phyloP scores from a whole-genome alignment of 495 filamentous ascomycete species.

The Annulohypoxylon stygium region DNA sequence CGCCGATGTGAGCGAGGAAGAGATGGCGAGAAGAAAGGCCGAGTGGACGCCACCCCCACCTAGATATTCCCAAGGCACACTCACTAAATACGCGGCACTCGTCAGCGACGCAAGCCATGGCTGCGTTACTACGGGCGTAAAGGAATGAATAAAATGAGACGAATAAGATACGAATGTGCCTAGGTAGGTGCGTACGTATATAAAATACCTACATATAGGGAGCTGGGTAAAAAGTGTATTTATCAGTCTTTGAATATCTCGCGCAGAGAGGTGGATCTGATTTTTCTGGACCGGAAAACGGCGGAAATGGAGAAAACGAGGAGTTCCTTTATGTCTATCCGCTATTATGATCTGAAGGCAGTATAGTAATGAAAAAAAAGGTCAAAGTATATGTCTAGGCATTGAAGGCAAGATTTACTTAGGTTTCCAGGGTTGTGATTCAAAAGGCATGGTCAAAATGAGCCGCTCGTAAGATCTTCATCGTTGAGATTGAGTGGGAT shows the following conservation, averaged over 20 bases:
- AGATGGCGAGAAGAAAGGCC: conserved; percentile 73
- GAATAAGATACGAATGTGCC: neutral
- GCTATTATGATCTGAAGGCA: neutral
- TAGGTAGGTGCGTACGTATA: neutral
- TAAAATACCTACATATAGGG: neutral
- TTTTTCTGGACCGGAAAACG: conserved; percentile 3
- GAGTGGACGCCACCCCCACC: conserved; percentile 74
- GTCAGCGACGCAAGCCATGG: conserved; percentile 83
- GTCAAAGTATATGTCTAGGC: conserved; percentile 20
- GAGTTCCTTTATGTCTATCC: neutral
- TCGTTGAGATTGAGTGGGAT: conserved; percentile 15
- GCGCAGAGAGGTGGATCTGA: conserved; percentile 1
- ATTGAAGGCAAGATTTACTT: neutral
- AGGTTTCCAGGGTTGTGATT: conserved; percentile 1
- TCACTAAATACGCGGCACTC: conserved; percentile 79
- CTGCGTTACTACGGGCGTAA: conserved; percentile 77
- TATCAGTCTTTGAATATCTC: conserved; percentile 1
- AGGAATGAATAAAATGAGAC: neutral
- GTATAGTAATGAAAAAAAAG: conserved; percentile 11
- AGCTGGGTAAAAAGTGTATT: conserved; percentile 7
- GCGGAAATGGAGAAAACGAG: neutral
- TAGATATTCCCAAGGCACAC: conserved; percentile 78
- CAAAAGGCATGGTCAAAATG: neutral
- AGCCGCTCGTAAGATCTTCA: neutral
- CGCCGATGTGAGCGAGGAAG: conserved; percentile 68